Evolutionary conservation across 2,329 filamentous ascomycete genomes (phyloP).

Genomic region (Hansfordia pulvinata): DNA sequence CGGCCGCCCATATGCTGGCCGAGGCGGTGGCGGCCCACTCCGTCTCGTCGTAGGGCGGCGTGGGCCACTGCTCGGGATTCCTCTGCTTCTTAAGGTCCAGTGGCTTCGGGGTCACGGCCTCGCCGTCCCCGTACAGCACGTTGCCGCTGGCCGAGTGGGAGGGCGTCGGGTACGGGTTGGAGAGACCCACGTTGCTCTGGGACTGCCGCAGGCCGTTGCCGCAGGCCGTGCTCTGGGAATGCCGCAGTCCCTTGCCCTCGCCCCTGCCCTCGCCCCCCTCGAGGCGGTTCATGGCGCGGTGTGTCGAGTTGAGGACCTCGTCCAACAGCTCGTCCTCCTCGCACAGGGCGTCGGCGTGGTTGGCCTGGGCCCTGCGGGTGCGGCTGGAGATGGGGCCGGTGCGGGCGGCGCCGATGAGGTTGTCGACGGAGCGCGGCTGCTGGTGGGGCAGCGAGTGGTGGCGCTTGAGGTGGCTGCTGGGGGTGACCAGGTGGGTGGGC

Average conservation of each 20-base stretch:
- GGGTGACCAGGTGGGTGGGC: constrained; percentile 35
- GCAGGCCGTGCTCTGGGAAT: constrained; percentile 54
- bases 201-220: constrained; percentile 46
- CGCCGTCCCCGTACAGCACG: constrained; percentile 56
- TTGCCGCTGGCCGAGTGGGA: constrained; percentile 76
- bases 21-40: constrained; percentile 82
- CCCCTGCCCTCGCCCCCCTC: constrained; percentile 43
- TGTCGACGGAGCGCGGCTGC: constrained; percentile 50
- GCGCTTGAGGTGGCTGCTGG: constrained; percentile 42
- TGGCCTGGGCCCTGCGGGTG: constrained; percentile 64
- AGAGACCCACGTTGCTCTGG: constrained; percentile 46
- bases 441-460: constrained; percentile 53
- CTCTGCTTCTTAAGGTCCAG: constrained; percentile 52
- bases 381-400: constrained; percentile 60
- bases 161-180: constrained; percentile 51
- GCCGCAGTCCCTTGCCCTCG: constrained; percentile 39
- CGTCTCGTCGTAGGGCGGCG: constrained; percentile 84
- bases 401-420: constrained; percentile 41
- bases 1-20: constrained; percentile 66
- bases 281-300: constrained; percentile 59
- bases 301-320: constrained; percentile 70
- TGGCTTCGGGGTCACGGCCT: constrained; percentile 53
- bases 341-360: constrained; percentile 76
- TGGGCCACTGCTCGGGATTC: constrained; percentile 65
- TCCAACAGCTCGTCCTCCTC: constrained; percentile 94